A percentile compares a stretch with the other conserved stretches of the same genome.
These are phyloP conservation scores for Leccinum aurantiacum DNA, from an alignment of 768 basidiomycete genomes.

Conservation along the genomic window DNA sequence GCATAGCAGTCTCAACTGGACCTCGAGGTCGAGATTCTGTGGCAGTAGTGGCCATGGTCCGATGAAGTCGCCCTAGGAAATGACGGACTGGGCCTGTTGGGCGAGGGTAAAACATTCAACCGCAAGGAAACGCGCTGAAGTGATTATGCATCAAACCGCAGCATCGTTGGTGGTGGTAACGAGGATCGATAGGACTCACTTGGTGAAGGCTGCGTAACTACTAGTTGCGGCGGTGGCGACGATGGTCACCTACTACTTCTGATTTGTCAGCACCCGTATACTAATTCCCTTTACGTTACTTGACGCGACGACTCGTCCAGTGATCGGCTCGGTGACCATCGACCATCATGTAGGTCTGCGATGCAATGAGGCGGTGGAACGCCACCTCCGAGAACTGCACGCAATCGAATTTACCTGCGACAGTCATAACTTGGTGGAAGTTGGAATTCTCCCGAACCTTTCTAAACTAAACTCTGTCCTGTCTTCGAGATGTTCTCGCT, in stretches of 20 bases:
- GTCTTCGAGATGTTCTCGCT: background rate
- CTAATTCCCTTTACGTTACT: background rate
- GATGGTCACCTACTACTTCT: background rate
- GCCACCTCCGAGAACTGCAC: background rate
- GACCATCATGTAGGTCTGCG: constrained; percentile 11
- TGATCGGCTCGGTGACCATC: no score
- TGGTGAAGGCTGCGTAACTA: constrained; percentile 1
- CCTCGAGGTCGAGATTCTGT: constrained; percentile 36
- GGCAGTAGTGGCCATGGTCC: constrained; percentile 32
- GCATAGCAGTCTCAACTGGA: constrained; percentile 59
- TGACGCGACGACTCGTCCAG: background rate
- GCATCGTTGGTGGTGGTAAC: constrained; percentile 12
- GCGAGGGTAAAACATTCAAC: constrained; percentile 28
- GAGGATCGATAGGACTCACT: constrained; percentile 12
- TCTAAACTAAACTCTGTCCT: background rate
- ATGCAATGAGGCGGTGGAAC: constrained; percentile 21
- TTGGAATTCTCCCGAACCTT: background rate
- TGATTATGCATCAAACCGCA: constrained; percentile 23
- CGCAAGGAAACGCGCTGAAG: constrained; percentile 11
- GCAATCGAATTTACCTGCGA: background rate
- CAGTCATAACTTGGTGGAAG: background rate
- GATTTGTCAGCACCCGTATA: constrained; percentile 19
- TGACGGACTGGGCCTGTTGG: constrained; percentile 21
- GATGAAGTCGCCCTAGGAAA: constrained; percentile 21
- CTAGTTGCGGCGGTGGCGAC: constrained; percentile 1